Evolutionary conservation across 139 green algal genomes (phyloP), one percentile per base, ranked within the genome.

Genomic region (Asterochloris sp.): DNA sequence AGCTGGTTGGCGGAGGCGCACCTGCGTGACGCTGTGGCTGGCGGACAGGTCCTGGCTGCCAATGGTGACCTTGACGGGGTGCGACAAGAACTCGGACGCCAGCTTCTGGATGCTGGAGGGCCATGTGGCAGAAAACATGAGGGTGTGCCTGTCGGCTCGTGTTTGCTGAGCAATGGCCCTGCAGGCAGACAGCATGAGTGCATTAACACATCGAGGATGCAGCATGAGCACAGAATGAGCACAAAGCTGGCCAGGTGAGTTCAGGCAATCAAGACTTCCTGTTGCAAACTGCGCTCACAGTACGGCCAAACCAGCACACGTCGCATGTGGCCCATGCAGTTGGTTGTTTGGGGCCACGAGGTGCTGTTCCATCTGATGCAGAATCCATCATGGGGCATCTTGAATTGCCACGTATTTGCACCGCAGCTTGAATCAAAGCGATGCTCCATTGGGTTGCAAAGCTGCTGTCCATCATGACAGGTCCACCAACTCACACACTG

Each of bases 111-210:
- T 92, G 62, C 87, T 88, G 13, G 82, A 80, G 60, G 96, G 96
- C 95, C 95, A 99, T 9, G 96, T 99, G 82, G 96, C 96, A 54
- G 80, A 92, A 86, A 99, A 99, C 95, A 99, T 98, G 78, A 98
- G 89, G 15, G 96, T 99, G 85, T 99, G 95, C 1, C 96, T 84
- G 85, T 97, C 95, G 13, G 93, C 86, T 12, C 94, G 87, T 11
- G 91, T 94, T 66, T 86, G 61, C 76, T 81, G 76, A 21, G 76
- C 76, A 63, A 81, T 81, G 62, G 76, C 62, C 76, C 76, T 79
- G 74, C 47, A 69, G 62, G 13, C 11, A 66, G 62, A 17, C 23
- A 77, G 73, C 16, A 63, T 12, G 47, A 27, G 23, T 14, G 19
- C n/a, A n/a, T n/a, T n/a, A n/a, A n/a, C n/a, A n/a, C n/a, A n/a